These are phyloP conservation scores for Debaryomycetaceae sp. DNA, from an alignment of 1,139 yeast species.

Conservation along the genomic window DNA sequence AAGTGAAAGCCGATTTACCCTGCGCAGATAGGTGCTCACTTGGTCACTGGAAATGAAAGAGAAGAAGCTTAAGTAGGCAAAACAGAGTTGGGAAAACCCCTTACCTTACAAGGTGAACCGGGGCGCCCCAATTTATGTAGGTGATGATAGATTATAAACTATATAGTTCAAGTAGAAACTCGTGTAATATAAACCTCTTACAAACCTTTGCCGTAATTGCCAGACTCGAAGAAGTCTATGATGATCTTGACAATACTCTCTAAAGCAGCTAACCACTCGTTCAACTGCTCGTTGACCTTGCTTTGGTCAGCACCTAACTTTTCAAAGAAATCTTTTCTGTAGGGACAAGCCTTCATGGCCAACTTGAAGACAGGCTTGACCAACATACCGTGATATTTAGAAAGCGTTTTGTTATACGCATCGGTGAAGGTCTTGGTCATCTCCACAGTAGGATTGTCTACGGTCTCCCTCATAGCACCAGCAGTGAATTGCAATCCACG, in stretches of 20 bases:
- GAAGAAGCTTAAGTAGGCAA: no score
- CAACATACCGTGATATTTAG: constrained; percentile 77
- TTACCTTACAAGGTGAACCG: no score
- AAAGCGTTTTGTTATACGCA: constrained; percentile 75
- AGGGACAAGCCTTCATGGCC: constrained; percentile 96
- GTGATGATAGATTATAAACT: no score
- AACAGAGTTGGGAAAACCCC: no score
- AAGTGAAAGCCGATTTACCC: no score
- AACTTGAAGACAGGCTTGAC: constrained; percentile 84
- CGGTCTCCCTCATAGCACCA: constrained; percentile 78
- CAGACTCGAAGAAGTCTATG: constrained; percentile 70
- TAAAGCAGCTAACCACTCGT: constrained; percentile 72
- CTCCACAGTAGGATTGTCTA: constrained; percentile 59
- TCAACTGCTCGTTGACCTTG: constrained; percentile 62
- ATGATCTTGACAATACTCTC: constrained; percentile 72
- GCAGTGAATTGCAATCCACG: constrained; percentile 89
- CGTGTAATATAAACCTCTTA: constrained; percentile 23
- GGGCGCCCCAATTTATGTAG: no score
- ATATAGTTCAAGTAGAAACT: neutral
- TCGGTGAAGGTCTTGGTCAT: constrained; percentile 76
- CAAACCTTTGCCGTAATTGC: constrained; percentile 88
- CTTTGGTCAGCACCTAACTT: constrained; percentile 74
- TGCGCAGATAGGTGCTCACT: no score
- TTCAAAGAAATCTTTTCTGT: constrained; percentile 78
- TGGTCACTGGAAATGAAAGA: no score